Percentiles rank a stretch among this genome's conserved stretches.
Evolutionary conservation across 805 yeast genomes (phyloP).

Genomic region (Candida multigemmis): DNA sequence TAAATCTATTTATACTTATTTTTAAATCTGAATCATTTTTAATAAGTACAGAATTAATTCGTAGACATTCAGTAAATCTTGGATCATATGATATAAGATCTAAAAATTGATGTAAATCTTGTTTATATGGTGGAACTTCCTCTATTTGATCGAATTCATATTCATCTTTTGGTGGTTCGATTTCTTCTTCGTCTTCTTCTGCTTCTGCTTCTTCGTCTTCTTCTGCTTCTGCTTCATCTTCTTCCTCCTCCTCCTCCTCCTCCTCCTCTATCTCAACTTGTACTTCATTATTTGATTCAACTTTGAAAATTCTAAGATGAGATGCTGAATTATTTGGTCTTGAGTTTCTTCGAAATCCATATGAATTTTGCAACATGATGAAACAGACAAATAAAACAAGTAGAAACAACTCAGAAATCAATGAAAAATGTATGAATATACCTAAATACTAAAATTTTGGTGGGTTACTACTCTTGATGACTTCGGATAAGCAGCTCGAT

Average conservation of each 20-base stretch:
- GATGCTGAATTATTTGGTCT: too few species aligned
- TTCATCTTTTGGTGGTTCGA: constrained; percentile 3
- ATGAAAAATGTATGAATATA: too few species aligned
- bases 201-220: too few species aligned
- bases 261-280: background rate
- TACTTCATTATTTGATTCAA: too few species aligned
- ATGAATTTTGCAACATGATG: too few species aligned
- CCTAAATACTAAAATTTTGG: too few species aligned
- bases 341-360: too few species aligned
- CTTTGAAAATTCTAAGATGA: too few species aligned
- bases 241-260: constrained; percentile 2
- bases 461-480: too few species aligned
- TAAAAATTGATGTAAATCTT: constrained; percentile 12
- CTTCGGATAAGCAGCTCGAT: too few species aligned
- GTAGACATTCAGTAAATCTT: constrained; percentile 13
- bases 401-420: too few species aligned
- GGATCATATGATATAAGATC: constrained; percentile 19
- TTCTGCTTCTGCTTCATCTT: background rate
- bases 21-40: constrained; percentile 5
- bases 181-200: background rate
- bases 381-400: too few species aligned
- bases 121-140: constrained; percentile 17
- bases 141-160: constrained; percentile 5
- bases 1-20: constrained; percentile 8
- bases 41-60: constrained; percentile 12